Conservation (phyloP, 192 early-diverging fungal species). For the Chytriomyces confervae region DNA sequence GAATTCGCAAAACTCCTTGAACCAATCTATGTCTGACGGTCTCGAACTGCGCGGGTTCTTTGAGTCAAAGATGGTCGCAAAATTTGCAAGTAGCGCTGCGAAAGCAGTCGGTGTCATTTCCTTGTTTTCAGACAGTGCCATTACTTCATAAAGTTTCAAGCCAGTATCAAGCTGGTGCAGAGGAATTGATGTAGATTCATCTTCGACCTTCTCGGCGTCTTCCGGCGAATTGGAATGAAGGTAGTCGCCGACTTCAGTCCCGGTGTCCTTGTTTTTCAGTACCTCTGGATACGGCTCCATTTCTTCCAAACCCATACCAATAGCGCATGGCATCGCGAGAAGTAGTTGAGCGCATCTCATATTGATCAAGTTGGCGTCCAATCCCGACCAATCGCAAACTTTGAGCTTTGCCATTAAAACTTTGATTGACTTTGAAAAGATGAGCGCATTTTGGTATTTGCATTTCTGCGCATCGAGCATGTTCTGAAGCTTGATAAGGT, state of each 20-base stretch:
- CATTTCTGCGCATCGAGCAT: background rate
- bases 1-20: no score
- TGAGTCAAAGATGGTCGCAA: no score
- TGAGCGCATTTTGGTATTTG: background rate
- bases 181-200: no score
- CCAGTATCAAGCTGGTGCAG: no score
- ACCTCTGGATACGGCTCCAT: background rate
- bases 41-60: no score
- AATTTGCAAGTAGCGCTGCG: no score
- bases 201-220: no score
- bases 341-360: background rate
- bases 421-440: background rate
- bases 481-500: background rate
- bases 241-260: no score
- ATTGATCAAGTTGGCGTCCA: constrained; percentile 2
- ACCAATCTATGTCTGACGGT: no score
- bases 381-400: constrained; percentile 5
- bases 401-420: constrained; percentile 5
- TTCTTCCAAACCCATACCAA: background rate
- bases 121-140: no score
- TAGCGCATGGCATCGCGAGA: background rate
- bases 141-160: no score
- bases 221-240: no score
- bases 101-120: background rate
- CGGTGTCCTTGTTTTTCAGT: background rate